Conservation (phyloP, 1,284 basidiomycete species). For the Cutaneotrichosporon mucoides region DNA sequence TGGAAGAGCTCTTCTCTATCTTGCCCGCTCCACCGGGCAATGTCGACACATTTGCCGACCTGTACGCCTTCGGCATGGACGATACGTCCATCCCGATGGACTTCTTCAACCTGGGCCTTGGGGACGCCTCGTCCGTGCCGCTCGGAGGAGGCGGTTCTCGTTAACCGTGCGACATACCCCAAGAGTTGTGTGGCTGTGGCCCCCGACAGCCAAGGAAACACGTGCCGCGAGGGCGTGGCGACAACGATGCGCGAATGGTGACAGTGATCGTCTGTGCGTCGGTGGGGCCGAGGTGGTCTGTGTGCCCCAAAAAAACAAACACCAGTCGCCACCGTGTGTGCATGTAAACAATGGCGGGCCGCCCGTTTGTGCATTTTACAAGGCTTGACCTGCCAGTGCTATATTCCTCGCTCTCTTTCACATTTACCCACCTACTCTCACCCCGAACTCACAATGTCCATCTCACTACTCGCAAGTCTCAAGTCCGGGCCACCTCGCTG, state of each 20-base stretch:
- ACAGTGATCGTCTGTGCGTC: too few species aligned
- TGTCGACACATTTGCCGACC: slow-evolving; percentile 12
- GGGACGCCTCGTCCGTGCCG: neutral
- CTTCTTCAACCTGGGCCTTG: neutral
- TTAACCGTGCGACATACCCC: neutral
- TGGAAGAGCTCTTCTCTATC: slow-evolving; percentile 13
- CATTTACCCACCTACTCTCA: too few species aligned
- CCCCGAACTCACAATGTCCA: neutral
- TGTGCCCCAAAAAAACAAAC: too few species aligned
- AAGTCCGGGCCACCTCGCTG: neutral
- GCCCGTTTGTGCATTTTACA: neutral
- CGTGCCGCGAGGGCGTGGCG: too few species aligned
- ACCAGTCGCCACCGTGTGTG: too few species aligned
- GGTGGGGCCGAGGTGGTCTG: too few species aligned
- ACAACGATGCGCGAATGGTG: too few species aligned
- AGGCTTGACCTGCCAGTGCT: neutral
- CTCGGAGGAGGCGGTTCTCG: neutral
- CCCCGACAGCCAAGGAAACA: neutral
- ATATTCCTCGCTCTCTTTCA: neutral
- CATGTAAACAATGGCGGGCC: too few species aligned
- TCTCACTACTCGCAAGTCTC: neutral
- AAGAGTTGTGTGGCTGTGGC: too few species aligned
- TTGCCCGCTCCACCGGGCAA: slow-evolving; percentile 5
- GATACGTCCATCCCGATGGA: neutral
- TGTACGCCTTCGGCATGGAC: slow-evolving; percentile 16